phyloP scores from a whole-genome alignment of 257 asterid species.

The Orobanche coerulescens region DNA sequence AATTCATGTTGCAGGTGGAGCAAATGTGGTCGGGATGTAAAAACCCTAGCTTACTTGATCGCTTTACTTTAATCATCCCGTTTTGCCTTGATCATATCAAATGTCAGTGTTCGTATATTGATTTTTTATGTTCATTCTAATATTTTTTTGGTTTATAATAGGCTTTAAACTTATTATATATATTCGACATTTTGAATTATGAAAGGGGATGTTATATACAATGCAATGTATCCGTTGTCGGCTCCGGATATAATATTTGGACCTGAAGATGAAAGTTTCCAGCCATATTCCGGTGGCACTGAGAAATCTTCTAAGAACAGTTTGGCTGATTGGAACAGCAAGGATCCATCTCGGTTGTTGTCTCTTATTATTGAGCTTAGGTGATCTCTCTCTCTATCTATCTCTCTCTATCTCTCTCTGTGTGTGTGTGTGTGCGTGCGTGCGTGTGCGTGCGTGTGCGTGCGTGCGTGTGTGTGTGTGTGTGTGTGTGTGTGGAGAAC shows the following conservation, averaged over 20 bases:
- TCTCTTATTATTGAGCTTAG: conserved; percentile 74
- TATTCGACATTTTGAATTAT: conserved; percentile 15
- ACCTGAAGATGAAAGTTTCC: conserved; percentile 66
- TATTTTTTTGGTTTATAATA: background rate
- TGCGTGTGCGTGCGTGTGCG: too few species aligned
- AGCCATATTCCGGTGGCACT: conserved; percentile 35
- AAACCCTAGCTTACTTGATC: conserved; percentile 69
- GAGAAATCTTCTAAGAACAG: conserved; percentile 38
- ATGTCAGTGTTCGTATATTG: conserved; percentile 39
- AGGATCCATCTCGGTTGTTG: conserved; percentile 60
- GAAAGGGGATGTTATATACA: conserved; percentile 79
- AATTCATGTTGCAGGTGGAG: conserved; percentile 57
- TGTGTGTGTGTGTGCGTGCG: too few species aligned
- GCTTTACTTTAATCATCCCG: conserved; percentile 72
- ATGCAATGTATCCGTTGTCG: conserved; percentile 73
- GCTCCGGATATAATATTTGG: conserved; percentile 84
- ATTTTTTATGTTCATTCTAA: background rate
- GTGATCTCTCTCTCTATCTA: conserved; percentile 33
- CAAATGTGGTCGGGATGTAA: conserved; percentile 83
- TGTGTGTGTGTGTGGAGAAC: too few species aligned
- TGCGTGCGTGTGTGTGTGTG: too few species aligned
- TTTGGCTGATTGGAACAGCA: conserved; percentile 67
- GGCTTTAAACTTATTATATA: background rate
- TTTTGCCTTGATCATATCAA: conserved; percentile 76
- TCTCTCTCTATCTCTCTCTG: background rate